Evolutionary conservation across 257 asterid species (phyloP).

Genomic region (Plantago ovata): DNA sequence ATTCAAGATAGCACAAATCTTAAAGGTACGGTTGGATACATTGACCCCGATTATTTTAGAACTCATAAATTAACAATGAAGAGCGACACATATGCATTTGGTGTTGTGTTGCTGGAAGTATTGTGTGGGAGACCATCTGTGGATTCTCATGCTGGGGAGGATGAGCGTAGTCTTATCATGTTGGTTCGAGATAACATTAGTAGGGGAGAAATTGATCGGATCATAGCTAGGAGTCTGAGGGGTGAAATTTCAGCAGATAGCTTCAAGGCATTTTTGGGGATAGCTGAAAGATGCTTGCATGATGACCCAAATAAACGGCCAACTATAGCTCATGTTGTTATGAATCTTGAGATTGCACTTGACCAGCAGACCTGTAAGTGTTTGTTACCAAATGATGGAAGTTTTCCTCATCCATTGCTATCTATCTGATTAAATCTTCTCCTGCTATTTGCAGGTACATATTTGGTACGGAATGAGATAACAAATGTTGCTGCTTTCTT

Average conservation of each 20-base stretch:
- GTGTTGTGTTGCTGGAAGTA: slow-evolving; percentile 60
- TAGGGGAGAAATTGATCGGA: slow-evolving; percentile 41
- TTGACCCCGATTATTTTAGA: slow-evolving; percentile 55
- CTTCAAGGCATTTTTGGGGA: slow-evolving; percentile 47
- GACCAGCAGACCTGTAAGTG: slow-evolving; percentile 38
- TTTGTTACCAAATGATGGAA: slow-evolving; percentile 7
- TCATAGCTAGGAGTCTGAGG: slow-evolving; percentile 38
- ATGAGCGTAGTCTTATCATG: slow-evolving; percentile 38
- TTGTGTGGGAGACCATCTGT: slow-evolving; percentile 62
- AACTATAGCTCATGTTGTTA: slow-evolving; percentile 41
- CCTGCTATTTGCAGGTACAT: not conserved
- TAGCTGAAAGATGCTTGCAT: slow-evolving; percentile 49
- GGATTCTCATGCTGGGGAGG: slow-evolving; percentile 39
- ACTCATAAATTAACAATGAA: slow-evolving; percentile 48
- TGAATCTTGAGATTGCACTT: slow-evolving; percentile 52
- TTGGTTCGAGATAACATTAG: slow-evolving; percentile 53
- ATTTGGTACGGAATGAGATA: slow-evolving; percentile 1
- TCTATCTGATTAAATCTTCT: not conserved
- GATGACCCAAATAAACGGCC: slow-evolving; percentile 57
- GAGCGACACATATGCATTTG: slow-evolving; percentile 60
- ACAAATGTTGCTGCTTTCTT: slow-evolving; percentile 12
- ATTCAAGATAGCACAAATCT: slow-evolving; percentile 44
- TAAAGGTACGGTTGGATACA: slow-evolving; percentile 62
- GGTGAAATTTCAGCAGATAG: slow-evolving; percentile 45
- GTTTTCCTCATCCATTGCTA: slow-evolving; percentile 12